These are phyloP conservation scores for Neofusicoccum umdonicola DNA, from an alignment of 2,329 filamentous ascomycete species.

Conservation along the genomic window DNA sequence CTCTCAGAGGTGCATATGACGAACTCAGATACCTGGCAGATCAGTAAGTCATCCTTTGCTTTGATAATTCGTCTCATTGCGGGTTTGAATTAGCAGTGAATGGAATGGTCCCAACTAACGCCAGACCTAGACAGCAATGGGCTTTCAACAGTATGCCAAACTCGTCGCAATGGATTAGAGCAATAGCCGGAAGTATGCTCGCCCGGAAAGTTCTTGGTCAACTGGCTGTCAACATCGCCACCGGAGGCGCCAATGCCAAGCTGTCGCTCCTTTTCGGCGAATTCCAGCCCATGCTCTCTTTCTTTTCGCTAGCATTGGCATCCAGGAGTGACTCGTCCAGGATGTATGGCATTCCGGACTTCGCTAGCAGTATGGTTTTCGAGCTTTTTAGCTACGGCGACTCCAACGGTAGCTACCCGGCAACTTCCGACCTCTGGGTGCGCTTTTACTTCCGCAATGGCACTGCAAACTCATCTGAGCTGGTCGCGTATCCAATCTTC, in stretches of 20 bases:
- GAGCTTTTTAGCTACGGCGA: constrained; percentile 48
- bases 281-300: constrained; percentile 50
- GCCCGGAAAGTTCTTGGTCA: constrained; percentile 33
- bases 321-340: neutral
- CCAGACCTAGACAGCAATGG: constrained; percentile 41
- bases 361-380: constrained; percentile 50
- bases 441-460: constrained; percentile 59
- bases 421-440: constrained; percentile 49
- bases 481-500: constrained; percentile 52
- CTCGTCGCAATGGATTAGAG: constrained; percentile 34
- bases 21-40: constrained; percentile 27
- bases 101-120: neutral
- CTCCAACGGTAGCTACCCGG: constrained; percentile 34
- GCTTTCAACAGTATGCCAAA: constrained; percentile 34
- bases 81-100: too few relatives aligned
- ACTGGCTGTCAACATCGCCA: constrained; percentile 30
- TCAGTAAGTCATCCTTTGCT: neutral
- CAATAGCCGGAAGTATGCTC: constrained; percentile 38
- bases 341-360: constrained; percentile 46
- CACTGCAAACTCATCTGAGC: constrained; percentile 38
- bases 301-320: constrained; percentile 46
- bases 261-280: constrained; percentile 47
- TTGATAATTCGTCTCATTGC: too few relatives aligned
- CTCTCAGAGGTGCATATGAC: constrained; percentile 20
- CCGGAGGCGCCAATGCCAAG: constrained; percentile 28